Evolutionary conservation across 352 stramenopile species (phyloP), one percentile per base, ranked within the genome.

Genomic region (Phytopythium oedochilum): DNA sequence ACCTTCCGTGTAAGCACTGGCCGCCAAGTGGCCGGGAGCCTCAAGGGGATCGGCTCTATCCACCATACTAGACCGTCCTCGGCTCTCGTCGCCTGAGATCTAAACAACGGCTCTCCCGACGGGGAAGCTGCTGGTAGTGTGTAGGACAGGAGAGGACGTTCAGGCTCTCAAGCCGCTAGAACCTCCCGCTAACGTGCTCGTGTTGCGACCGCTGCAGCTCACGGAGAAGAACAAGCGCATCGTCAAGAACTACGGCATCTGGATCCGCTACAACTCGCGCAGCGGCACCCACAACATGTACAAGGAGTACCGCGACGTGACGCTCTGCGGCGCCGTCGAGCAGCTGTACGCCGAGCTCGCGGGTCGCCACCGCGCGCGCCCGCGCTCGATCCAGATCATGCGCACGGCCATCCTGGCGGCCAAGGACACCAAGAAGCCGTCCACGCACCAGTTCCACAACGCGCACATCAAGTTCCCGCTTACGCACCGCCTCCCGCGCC

Each of bases 251-350:
- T 99, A 99, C 83, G 96, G 94, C 69, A 98, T 99, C 76, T 99
- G 96, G 96, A 96, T 99, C 66, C 94, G 97, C 64, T 99, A 99
- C 86, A 98, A 99, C 83, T 99, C 96, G 57, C 93, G 97, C 69
- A 98, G 92, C 56, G 97, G 97, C 71, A 99, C 97, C 43, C 97
- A 99, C 92, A 99, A 99, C 89, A 99, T 99, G 97, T 99, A 99
- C 96, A 98, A 99, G 81, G 97, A 99, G 87, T 99, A 99, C 96
- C 90, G 97, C 83, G 96, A 99, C 68, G 72, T 98, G 59, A 98
- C 89, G 49, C 84, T 99, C 48, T 98, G 95, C 63, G 95, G 94
- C 63, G 97, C 97, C 55, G 93, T 99, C 28, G 94, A 98, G 62
- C 96, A 99, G 87, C 90, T 99, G 63, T 99, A 99, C 86, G 66